phyloP scores from a whole-genome alignment of 2,329 filamentous ascomycete species.

The Alternaria sp. region DNA sequence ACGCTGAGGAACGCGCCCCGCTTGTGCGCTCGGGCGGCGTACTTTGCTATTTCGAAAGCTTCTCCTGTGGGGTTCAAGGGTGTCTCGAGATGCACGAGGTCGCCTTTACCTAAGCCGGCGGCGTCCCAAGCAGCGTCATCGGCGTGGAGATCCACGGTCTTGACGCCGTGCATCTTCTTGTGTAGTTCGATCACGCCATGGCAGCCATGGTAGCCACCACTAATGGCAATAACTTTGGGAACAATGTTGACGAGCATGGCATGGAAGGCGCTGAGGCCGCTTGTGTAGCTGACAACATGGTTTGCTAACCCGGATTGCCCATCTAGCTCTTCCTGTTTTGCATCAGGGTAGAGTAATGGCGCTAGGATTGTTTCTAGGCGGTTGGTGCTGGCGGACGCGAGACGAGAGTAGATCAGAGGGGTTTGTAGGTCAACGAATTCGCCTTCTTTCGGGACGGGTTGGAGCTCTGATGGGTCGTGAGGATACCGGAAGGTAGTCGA shows the following conservation, averaged over 20 bases:
- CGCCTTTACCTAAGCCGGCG: slow-evolving; percentile 73
- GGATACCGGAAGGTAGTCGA: slow-evolving; percentile 90
- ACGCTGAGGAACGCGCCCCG: slow-evolving; percentile 79
- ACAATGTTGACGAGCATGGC: slow-evolving; percentile 84
- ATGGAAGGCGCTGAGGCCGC: slow-evolving; percentile 87
- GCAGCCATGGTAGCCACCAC: slow-evolving; percentile 89
- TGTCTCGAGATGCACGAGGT: slow-evolving; percentile 90
- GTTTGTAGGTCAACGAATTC: slow-evolving; percentile 35
- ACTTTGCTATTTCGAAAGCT: slow-evolving; percentile 74
- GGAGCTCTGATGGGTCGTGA: slow-evolving; percentile 70
- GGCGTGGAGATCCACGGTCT: slow-evolving; percentile 69
- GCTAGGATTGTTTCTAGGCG: slow-evolving; percentile 85
- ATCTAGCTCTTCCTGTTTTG: slow-evolving; percentile 18
- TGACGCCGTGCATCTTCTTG: slow-evolving; percentile 74
- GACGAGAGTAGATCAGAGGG: slow-evolving; percentile 75
- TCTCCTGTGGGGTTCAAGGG: slow-evolving; percentile 90
- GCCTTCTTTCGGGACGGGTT: slow-evolving; percentile 56
- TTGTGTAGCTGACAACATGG: slow-evolving; percentile 77
- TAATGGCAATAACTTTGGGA: slow-evolving; percentile 81
- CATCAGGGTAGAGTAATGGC: slow-evolving; percentile 67
- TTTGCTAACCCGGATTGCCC: slow-evolving; percentile 27
- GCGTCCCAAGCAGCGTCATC: slow-evolving; percentile 62
- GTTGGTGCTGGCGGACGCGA: slow-evolving; percentile 76
- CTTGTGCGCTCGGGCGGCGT: slow-evolving; percentile 73
- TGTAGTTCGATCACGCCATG: slow-evolving; percentile 82